Base-by-base conservation (phyloP, 2,329 filamentous ascomycete genomes). In the Colletotrichum sp. region DNA sequence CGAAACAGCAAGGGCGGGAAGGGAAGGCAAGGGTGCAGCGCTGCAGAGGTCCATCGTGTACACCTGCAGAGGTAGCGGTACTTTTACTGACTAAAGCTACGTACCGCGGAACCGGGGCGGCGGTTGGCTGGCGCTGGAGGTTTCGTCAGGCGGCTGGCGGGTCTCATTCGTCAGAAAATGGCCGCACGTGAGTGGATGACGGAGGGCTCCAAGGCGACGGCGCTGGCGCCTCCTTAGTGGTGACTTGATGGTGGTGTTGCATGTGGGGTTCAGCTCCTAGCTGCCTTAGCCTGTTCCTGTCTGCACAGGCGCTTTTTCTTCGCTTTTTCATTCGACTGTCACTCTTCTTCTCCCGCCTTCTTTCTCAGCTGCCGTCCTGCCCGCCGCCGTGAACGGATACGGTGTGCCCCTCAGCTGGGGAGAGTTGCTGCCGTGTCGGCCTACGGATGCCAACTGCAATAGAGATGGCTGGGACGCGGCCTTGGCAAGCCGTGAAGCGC, bases 1-100 rank as follows among this genome's bases (percentile, higher is more conserved):
- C 64, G 70, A 76, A 76, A 65, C 70, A 69, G 28, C 74, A 65
- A 71, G 69, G 69, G 57, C 69, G 44, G 69, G 60, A 55, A 52
- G 52, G 52, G 52, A 59, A 55, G 44, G 69, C 39, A 55, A 52
- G 52, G 52, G 52, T 60, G 66, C 66, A 60, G 52, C 66, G 66
- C 52, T 69, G 66, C 52, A 59, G 66, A 62, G 44, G 18, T 10
- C 8, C 13, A 57, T 32, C 10, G n/a, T 59, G 12, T 26, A 15
- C 26, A 18, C 8, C 21, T 59, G 55, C 18, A 8, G 59, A 30
- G 34, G 34, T 72, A 67, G 10, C 63, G 49, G 26, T 63, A 72
- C 68, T 8, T 49, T 3, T 10, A 1, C 18, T 7, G 39, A n/a
- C 24, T 5, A 18, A 24, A 9, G 62, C 3, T 57, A 59, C 44